These are phyloP conservation scores for Monotropa hypopitys DNA, from an alignment of 179 eudicot species.

Conservation along the genomic window DNA sequence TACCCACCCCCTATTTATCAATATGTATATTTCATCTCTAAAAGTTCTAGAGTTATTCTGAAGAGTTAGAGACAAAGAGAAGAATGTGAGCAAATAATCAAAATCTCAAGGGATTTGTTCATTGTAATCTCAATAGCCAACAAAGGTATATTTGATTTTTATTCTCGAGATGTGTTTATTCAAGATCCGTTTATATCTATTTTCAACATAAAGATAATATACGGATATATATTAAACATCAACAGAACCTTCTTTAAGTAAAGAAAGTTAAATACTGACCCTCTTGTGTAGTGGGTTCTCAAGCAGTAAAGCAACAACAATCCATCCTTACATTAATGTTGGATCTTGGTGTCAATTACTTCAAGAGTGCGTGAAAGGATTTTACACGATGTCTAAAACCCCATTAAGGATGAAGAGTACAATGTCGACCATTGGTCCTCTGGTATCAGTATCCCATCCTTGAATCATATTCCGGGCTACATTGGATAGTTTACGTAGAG, in stretches of 20 bases:
- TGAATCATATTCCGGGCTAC: background rate
- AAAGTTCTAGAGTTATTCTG: no score
- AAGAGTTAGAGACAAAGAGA: no score
- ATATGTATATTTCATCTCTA: no score
- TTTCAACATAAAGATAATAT: no score
- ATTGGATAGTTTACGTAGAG: background rate
- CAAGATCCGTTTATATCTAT: background rate
- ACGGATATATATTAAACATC: no score
- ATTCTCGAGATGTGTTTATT: background rate
- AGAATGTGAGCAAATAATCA: no score
- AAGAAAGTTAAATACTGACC: background rate
- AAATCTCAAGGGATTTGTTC: no score
- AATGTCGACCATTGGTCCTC: background rate
- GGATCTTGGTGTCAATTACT: background rate
- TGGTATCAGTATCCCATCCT: background rate
- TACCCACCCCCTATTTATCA: no score
- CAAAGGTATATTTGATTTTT: no score
- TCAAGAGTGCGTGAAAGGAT: background rate
- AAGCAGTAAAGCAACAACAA: background rate
- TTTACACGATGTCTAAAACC: background rate
- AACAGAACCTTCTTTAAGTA: background rate
- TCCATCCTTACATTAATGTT: background rate
- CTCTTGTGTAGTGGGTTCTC: background rate
- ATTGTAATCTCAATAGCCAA: no score
- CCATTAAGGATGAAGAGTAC: background rate